Evolutionary conservation across 768 basidiomycete genomes (phyloP).

Genomic region (Rhizopogon salebrosus): DNA sequence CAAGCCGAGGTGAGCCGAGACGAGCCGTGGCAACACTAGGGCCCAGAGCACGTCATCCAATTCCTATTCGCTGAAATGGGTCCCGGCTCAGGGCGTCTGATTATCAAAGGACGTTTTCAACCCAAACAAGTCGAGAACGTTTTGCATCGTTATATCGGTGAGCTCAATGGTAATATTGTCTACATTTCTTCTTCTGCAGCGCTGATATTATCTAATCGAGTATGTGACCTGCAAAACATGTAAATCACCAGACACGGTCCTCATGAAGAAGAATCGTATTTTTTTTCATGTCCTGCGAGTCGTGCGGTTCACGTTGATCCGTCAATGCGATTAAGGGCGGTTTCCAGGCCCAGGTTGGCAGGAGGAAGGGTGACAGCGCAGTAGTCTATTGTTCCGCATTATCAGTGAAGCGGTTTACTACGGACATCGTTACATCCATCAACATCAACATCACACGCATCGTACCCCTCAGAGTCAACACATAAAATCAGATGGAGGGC

Average conservation of each 20-base stretch:
- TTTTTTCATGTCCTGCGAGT: slow-evolving; percentile 96
- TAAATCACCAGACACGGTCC: slow-evolving; percentile 95
- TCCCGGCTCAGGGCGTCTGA: slow-evolving; percentile 85
- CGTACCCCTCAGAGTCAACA: background rate
- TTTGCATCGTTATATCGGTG: slow-evolving; percentile 91
- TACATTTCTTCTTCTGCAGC: background rate
- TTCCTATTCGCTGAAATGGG: slow-evolving; percentile 98
- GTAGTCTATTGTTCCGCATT: background rate
- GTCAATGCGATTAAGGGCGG: slow-evolving; percentile 98
- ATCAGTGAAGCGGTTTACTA: no score
- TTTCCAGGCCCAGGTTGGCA: slow-evolving; percentile 94
- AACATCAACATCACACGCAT: background rate
- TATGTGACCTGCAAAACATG: slow-evolving; percentile 99
- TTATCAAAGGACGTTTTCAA: slow-evolving; percentile 97
- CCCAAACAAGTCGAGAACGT: slow-evolving; percentile 99
- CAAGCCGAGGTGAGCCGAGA: no score
- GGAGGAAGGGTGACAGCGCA: slow-evolving; percentile 60
- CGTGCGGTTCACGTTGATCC: slow-evolving; percentile 84
- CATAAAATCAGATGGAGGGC: background rate
- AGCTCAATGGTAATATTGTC: slow-evolving; percentile 28
- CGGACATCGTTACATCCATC: no score
- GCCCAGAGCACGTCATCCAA: slow-evolving; percentile 97
- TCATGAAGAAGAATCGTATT: slow-evolving; percentile 97
- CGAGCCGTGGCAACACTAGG: no score
- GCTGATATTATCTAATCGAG: slow-evolving; percentile 49